Evolutionary conservation across 2,329 filamentous ascomycete species (phyloP).

Genomic region (Aspergillus costaricaensis): DNA sequence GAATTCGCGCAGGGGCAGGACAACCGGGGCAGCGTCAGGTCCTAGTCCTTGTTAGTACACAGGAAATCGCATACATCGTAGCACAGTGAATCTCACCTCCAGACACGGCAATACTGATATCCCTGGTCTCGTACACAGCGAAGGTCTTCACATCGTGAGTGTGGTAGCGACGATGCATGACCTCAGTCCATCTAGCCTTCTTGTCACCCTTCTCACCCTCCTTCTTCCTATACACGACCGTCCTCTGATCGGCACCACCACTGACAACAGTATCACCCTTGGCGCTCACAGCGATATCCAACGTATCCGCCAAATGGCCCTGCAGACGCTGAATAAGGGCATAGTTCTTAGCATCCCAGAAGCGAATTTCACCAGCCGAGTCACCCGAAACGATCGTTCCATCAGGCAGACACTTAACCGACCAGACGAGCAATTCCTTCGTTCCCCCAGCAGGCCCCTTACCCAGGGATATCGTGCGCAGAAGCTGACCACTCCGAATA

Average conservation of each 20-base stretch:
- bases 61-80: background rate
- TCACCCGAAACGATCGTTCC: conserved; percentile 94
- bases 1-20: conserved; percentile 76
- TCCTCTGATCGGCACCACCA: conserved; percentile 87
- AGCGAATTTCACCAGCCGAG: conserved; percentile 87
- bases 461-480: conserved; percentile 84
- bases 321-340: conserved; percentile 83
- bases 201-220: conserved; percentile 53
- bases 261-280: conserved; percentile 84
- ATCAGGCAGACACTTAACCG: conserved; percentile 81
- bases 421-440: conserved; percentile 89
- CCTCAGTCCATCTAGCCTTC: conserved; percentile 73
- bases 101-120: conserved; percentile 83
- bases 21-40: conserved; percentile 79
- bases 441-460: conserved; percentile 73
- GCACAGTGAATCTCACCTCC: conserved; percentile 64
- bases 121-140: conserved; percentile 81
- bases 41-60: conserved; percentile 52
- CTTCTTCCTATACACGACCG: conserved; percentile 74
- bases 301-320: conserved; percentile 83
- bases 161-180: conserved; percentile 84
- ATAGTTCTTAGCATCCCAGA: conserved; percentile 93
- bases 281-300: conserved; percentile 79
- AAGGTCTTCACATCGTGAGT: conserved; percentile 94
- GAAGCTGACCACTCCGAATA: conserved; percentile 71